phyloP scores from a whole-genome alignment of 2,329 filamentous ascomycete genomes.

The Pyrenochaeta sp. region DNA sequence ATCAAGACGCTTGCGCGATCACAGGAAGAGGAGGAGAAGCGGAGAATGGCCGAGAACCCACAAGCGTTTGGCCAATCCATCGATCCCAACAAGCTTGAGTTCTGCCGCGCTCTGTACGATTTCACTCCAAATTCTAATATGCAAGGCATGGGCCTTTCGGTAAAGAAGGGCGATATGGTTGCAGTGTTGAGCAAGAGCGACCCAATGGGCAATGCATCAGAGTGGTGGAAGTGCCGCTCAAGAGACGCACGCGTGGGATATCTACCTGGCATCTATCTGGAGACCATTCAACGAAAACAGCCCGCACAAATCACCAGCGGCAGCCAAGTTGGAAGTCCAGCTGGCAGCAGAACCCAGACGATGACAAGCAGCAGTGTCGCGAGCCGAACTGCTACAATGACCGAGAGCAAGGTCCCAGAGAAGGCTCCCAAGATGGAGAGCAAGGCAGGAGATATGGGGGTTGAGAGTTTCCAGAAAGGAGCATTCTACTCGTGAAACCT shows the following conservation, averaged over 20 bases:
- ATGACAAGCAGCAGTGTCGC: conserved; percentile 59
- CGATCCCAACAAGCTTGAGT: conserved; percentile 92
- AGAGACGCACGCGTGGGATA: conserved; percentile 92
- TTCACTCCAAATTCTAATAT: conserved; percentile 80
- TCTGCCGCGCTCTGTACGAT: conserved; percentile 94
- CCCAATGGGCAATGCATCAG: conserved; percentile 87
- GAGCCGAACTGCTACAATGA: conserved; percentile 56
- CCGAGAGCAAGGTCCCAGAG: conserved; percentile 52
- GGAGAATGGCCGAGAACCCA: conserved; percentile 61
- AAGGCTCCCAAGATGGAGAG: conserved; percentile 61
- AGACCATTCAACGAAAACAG: conserved; percentile 70
- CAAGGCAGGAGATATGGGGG: conserved; percentile 70
- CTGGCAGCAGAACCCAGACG: conserved; percentile 62
- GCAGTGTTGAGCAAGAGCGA: conserved; percentile 93
- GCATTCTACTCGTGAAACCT: conserved; percentile 68
- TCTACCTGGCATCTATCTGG: conserved; percentile 88
- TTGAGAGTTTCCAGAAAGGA: conserved; percentile 76
- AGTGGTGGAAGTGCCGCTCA: conserved; percentile 97
- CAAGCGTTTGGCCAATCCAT: conserved; percentile 63
- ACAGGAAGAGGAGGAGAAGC: conserved; percentile 82
- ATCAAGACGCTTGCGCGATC: conserved; percentile 84
- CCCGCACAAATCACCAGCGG: conserved; percentile 56
- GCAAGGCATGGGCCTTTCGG: conserved; percentile 83
- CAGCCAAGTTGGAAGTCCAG: conserved; percentile 51
- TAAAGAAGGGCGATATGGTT: conserved; percentile 94